phyloP scores from a whole-genome alignment of 768 basidiomycete species.

The Tricholoma matsutake region DNA sequence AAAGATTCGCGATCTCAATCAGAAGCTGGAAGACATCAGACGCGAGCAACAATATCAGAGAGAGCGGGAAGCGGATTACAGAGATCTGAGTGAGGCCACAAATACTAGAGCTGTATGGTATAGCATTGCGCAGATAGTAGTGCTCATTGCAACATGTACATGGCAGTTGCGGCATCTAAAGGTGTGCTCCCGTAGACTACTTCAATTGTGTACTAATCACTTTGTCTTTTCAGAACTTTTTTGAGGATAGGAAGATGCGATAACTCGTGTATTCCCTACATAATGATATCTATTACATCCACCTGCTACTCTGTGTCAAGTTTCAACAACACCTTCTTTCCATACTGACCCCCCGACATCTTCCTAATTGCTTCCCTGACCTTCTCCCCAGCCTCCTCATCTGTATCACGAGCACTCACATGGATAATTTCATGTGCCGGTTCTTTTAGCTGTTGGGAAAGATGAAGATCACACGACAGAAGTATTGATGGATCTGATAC shows the following conservation, averaged over 20 bases:
- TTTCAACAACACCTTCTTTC: slow-evolving; percentile 42
- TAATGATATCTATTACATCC: slow-evolving; percentile 8
- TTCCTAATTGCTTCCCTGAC: slow-evolving; percentile 47
- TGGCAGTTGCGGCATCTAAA: slow-evolving; percentile 95
- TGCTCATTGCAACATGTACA: slow-evolving; percentile 78
- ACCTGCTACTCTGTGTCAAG: slow-evolving; percentile 24
- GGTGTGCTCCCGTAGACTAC: slow-evolving; percentile 41
- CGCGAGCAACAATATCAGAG: slow-evolving; percentile 98
- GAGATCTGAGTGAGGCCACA: slow-evolving; percentile 84
- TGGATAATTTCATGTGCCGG: slow-evolving; percentile 69
- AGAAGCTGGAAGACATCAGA: slow-evolving; percentile 88
- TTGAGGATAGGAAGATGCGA: slow-evolving; percentile 81
- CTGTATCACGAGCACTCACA: slow-evolving; percentile 38
- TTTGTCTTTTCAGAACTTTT: slow-evolving; percentile 58
- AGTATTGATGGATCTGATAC: slow-evolving; percentile 5
- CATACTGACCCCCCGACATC: slow-evolving; percentile 34
- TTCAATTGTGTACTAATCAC: neutral
- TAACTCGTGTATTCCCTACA: slow-evolving; percentile 26
- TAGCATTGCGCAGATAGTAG: slow-evolving; percentile 80
- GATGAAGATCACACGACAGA: neutral
- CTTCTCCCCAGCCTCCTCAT: slow-evolving; percentile 39
- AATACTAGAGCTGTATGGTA: slow-evolving; percentile 97
- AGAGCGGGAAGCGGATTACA: slow-evolving; percentile 88
- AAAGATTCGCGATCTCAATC: slow-evolving; percentile 90
- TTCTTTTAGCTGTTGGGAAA: slow-evolving; percentile 50